Base-by-base conservation (phyloP, 1,284 basidiomycete species). In the Cutaneotrichosporon cyanovorans region DNA sequence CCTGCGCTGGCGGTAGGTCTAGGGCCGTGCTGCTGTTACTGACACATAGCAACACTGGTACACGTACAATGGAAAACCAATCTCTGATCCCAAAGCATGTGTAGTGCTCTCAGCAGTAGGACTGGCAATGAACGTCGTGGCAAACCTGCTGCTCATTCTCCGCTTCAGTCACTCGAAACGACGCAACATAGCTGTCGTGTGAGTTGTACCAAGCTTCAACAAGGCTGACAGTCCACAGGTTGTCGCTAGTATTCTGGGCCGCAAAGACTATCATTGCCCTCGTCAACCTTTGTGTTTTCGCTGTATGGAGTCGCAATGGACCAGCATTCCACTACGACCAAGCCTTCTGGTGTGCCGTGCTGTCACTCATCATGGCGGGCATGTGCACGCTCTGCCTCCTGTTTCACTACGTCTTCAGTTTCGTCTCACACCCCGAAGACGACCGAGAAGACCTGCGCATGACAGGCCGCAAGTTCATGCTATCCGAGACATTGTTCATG, bases 261-360 rank as follows among this genome's bases (percentile, higher is more conserved):
- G 55, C 58, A 22, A 76, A 74, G 55, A 72, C 68, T 4, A 43
- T 62, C 35, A 57, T 74, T 12, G 74, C 70, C 3, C 45, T 67
- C 4, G 61, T 69, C 40, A 76, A 76, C 52, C 51, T 75, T 1
- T 56, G 65, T 37, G 47, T 65, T 18, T 74, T 66, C 50, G 59
- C 55, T 14, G 37, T 40, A 2, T 14, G 28, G 12, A 59, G 60
- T 5, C 49, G 63, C 10, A 70, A 69, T 44, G 45, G 46, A 0
- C 40, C 55, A 1, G 68, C 61, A 6, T 72, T 65, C 43, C 18
- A 20, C 3, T 75, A 66, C 45, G 51, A 55, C 16, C 63, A 72
- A 49, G 74, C 69, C 0, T 75, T 75, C 55, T 76, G 73, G 69
- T 69, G 67, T 42, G 73, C 72, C 3, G 68, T 75, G 25, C 53